Evolutionary conservation across 345 rosid genomes (phyloP), one percentile per base, ranked within the genome.

Genomic region (Gynandropsis gynandra): DNA sequence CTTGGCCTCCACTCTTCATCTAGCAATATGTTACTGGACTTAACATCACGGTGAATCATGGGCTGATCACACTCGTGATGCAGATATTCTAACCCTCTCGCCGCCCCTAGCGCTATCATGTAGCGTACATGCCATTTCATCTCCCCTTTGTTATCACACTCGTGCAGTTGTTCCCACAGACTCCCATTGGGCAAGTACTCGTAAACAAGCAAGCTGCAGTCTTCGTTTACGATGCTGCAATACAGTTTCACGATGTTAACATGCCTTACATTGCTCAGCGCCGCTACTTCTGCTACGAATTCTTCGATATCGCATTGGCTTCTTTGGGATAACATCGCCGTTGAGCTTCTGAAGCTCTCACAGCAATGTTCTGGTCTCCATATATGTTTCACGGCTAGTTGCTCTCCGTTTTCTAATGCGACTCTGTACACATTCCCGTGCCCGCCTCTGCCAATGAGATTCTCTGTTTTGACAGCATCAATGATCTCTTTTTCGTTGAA

Each of bases 391-490:
- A 86, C 90, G 0, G 95, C 97, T 34, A 86, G 66, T 61, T 74
- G 72, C 58, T 75, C 70, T 5, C 95, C 95, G 16, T 59, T 75
- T 31, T 48, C 49, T 17, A 83, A 63, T 32, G 66, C 72, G 42
- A 76, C 88, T 70, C 69, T 83, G 69, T 86, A 89, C 45, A 89
- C 97, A 39, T 81, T 76, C 15, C 97, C 97, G 2, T 81, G 76
- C 31, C 95, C 90, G 18, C 97, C 97, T 65, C 63, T 81, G 19
- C 95, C 95, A n/a, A 89, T 83, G 60, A 81, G 54, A 68, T 86
- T 83, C 57, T 89, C 88, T 0, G 82, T 56, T 45, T 69, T 80
- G 31, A 86, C 63, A 21, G 55, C 76, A 64, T 80, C 80, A 1
- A 77, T 64, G 11, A 89, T 69, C 19, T 86, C 97, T 64, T 66